These are phyloP conservation scores for Podaxis sp. DNA, from an alignment of 768 basidiomycete species.

Conservation along the genomic window DNA sequence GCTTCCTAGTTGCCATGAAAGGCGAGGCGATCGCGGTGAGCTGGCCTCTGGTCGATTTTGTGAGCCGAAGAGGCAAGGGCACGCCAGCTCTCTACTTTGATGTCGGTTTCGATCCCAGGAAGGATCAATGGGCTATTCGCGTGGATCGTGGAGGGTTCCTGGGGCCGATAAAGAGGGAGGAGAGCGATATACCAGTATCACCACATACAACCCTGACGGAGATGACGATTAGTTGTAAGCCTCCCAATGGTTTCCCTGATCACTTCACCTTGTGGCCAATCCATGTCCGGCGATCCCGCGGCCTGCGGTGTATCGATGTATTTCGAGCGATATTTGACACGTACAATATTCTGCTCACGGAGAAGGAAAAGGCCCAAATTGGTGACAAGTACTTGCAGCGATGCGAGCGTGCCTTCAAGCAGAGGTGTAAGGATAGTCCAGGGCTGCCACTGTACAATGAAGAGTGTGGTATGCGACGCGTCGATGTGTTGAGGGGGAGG, in stretches of 20 bases:
- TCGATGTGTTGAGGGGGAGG: conserved; percentile 52
- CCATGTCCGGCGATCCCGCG: conserved; percentile 38
- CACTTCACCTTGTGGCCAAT: conserved; percentile 38
- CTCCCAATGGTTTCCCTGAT: conserved; percentile 26
- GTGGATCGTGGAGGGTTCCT: conserved; percentile 22
- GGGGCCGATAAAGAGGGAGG: conserved; percentile 31
- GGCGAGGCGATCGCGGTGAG: conserved; percentile 38
- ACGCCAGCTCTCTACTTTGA: conserved; percentile 48
- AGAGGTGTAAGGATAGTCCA: conserved; percentile 43
- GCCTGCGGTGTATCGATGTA: conserved; percentile 55
- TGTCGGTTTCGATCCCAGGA: conserved; percentile 40
- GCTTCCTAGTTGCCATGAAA: conserved; percentile 33
- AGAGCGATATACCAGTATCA: conserved; percentile 41
- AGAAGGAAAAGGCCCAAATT: conserved; percentile 34
- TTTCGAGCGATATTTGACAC: conserved; percentile 55
- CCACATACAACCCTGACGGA: conserved; percentile 41
- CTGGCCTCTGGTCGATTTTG: conserved; percentile 49
- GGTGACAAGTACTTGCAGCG: conserved; percentile 29
- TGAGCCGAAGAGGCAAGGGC: conserved; percentile 24
- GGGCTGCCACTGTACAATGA: conserved; percentile 40
- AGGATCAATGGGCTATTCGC: conserved; percentile 22
- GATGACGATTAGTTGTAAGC: conserved; percentile 39
- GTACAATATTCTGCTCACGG: conserved; percentile 43
- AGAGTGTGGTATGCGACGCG: conserved; percentile 49
- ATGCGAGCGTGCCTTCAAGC: conserved; percentile 42